A percentile compares a stretch with the other conserved stretches of the same genome.
Evolutionary conservation across 2,329 filamentous ascomycete genomes (phyloP).

Genomic region (Pestalotiopsis sp.): DNA sequence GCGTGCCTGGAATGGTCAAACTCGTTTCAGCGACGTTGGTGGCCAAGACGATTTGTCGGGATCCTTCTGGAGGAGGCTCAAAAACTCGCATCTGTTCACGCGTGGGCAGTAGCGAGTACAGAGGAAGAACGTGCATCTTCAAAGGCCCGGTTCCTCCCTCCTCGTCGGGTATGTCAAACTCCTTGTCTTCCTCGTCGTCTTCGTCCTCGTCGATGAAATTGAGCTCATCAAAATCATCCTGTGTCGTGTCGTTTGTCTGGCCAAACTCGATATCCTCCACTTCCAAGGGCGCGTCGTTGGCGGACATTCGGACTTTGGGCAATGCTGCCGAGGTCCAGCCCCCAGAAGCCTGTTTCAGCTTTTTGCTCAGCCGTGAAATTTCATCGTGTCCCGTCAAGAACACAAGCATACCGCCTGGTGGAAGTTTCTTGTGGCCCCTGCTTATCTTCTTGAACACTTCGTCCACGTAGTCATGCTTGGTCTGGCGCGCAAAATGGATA

Average conservation of each 20-base stretch:
- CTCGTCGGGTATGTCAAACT: conserved; percentile 70
- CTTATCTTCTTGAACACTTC: conserved; percentile 88
- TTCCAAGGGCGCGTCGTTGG: conserved; percentile 78
- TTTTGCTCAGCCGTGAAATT: conserved; percentile 81
- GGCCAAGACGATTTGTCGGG: conserved; percentile 83
- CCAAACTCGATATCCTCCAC: conserved; percentile 87
- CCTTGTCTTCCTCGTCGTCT: conserved; percentile 65
- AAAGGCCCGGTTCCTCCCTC: conserved; percentile 64
- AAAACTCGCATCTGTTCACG: conserved; percentile 92
- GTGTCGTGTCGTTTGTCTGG: conserved; percentile 67
- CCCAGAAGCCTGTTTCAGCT: conserved; percentile 69
- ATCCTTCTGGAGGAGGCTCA: conserved; percentile 78
- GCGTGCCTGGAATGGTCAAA: conserved; percentile 92
- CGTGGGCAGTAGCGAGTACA: conserved; percentile 91
- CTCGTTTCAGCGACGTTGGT: conserved; percentile 98
- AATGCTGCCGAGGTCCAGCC: conserved; percentile 58
- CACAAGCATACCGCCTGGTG: conserved; percentile 87
- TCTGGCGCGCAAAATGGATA: conserved; percentile 82
- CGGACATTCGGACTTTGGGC: conserved; percentile 74
- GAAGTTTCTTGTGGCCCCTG: conserved; percentile 85
- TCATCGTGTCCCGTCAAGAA: conserved; percentile 95
- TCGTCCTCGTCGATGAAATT: conserved; percentile 57
- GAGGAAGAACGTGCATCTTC: conserved; percentile 85
- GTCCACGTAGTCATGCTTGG: conserved; percentile 85
- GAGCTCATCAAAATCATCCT: conserved; percentile 60